Percentiles rank a stretch among this genome's conserved stretches.
phyloP scores from a whole-genome alignment of 768 basidiomycete species.

The Leccinellum rugosiceps region DNA sequence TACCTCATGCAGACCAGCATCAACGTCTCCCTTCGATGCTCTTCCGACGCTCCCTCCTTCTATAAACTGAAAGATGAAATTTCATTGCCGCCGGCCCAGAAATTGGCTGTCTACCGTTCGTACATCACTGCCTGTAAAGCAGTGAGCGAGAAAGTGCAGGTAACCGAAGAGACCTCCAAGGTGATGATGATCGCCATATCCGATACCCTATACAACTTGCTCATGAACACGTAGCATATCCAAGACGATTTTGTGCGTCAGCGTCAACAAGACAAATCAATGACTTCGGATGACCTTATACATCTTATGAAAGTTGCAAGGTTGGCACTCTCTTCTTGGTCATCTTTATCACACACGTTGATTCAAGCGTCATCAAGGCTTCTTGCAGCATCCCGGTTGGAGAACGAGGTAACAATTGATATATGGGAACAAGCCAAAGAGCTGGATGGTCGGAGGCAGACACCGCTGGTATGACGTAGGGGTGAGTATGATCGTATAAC shows the following conservation, averaged over 20 bases:
- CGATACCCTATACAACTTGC: neutral
- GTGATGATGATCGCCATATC: constrained; percentile 32
- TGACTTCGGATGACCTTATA: constrained; percentile 61
- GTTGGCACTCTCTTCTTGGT: constrained; percentile 36
- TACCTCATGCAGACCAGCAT: constrained; percentile 49
- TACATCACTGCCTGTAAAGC: constrained; percentile 58
- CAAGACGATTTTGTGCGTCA: constrained; percentile 68
- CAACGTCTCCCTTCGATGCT: constrained; percentile 46
- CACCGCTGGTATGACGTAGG: constrained; percentile 6
- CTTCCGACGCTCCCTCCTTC: constrained; percentile 31
- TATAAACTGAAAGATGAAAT: constrained; percentile 50
- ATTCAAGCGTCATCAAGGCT: constrained; percentile 40
- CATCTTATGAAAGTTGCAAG: constrained; percentile 66
- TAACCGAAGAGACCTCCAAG: constrained; percentile 57
- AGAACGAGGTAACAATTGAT: constrained; percentile 50
- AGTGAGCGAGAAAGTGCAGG: constrained; percentile 44
- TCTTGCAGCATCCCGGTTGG: constrained; percentile 58
- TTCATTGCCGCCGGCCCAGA: constrained; percentile 43
- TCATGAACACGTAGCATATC: constrained; percentile 50
- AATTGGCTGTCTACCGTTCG: constrained; percentile 52
- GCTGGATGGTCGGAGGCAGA: constrained; percentile 49
- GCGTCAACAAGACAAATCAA: constrained; percentile 36
- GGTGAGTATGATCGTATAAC: constrained; percentile 4
- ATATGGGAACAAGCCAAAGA: constrained; percentile 64
- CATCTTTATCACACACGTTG: neutral